phyloP scores from a whole-genome alignment of 495 filamentous ascomycete genomes.

The Xylaria longipes region DNA sequence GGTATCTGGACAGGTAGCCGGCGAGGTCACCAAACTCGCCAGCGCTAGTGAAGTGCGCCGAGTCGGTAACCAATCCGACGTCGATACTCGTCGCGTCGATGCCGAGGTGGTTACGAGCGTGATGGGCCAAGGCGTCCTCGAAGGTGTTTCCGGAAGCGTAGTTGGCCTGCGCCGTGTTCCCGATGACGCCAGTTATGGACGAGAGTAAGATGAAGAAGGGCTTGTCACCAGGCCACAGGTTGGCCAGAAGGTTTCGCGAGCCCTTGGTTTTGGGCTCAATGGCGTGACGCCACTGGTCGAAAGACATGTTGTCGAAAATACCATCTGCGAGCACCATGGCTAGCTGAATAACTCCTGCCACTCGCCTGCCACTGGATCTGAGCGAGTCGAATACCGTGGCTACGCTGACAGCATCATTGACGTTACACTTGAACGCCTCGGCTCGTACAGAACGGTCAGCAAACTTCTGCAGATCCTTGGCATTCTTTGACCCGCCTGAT shows the following conservation, averaged over 20 bases:
- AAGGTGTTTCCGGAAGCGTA: constrained; percentile 64
- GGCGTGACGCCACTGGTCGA: constrained; percentile 47
- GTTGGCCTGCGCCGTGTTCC: constrained; percentile 58
- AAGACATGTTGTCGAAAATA: constrained; percentile 53
- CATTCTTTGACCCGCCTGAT: constrained; percentile 36
- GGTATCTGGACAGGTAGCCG: constrained; percentile 17
- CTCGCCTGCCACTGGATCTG: neutral
- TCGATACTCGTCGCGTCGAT: constrained; percentile 51
- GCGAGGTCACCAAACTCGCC: constrained; percentile 14
- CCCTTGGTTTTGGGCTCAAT: constrained; percentile 58
- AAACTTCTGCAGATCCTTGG: constrained; percentile 20
- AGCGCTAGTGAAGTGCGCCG: constrained; percentile 12
- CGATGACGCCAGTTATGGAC: constrained; percentile 56
- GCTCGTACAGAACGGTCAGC: constrained; percentile 18
- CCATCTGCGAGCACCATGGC: constrained; percentile 24
- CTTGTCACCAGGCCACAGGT: constrained; percentile 30
- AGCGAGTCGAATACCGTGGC: constrained; percentile 17
- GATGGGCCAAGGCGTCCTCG: constrained; percentile 50
- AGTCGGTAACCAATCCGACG: constrained; percentile 38
- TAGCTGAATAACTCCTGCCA: constrained; percentile 13
- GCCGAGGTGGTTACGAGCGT: constrained; percentile 37
- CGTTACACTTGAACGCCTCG: constrained; percentile 39
- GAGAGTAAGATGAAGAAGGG: constrained; percentile 61
- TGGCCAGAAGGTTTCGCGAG: constrained; percentile 56
- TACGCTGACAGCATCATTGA: constrained; percentile 30